Base-by-base conservation (phyloP, 352 stramenopile species). In the Pilasporangium apinafurcum region DNA sequence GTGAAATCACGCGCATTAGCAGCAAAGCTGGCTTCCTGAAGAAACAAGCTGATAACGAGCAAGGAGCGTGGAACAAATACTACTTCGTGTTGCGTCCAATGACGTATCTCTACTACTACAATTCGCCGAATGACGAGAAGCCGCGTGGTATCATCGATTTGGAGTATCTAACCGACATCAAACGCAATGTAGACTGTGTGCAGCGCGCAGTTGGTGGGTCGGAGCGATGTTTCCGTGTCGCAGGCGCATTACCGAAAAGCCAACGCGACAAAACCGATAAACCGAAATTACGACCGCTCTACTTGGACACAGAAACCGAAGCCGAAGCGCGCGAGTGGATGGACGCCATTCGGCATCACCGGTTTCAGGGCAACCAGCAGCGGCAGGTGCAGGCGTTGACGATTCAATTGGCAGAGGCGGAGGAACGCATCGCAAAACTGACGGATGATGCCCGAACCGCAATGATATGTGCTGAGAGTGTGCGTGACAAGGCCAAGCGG, bases 21-120 rank as follows among this genome's bases (percentile, higher is more conserved):
- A 80, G 69, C 36, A 76, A 63, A 46, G 72, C 57, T 29, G 81
- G 81, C 0, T 82, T 82, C 32, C 42, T 92, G 5, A 59, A 62
- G 30, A 89, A 91, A 44, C 77, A 92, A 44, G 81, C 75, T 6
- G 80, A 88, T 58, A 90, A 90, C 39, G 69, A 89, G 28, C 70
- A 73, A 0, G 80, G 80, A 6, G 59, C 65, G 5, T 92, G 81
- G 81, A 88, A 82, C 42, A 53, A 69, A 40, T 91, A 91, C 59
- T 93, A 70, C 48, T 91, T 93, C 51, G 74, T 79, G 37, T 53
- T 93, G 42, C 76, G 80, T 33, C 72, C 78, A 3, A 51, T 75
- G 10, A 88, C 81, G 17, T 83, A 83, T 48, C 58, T 93, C n/a
- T 86, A 90, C 44, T 93, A 91, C 58, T 93, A 88, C 60, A 86